Conservation (phyloP, 2,329 filamentous ascomycete genomes). For the Amauroascus verrucosus region DNA sequence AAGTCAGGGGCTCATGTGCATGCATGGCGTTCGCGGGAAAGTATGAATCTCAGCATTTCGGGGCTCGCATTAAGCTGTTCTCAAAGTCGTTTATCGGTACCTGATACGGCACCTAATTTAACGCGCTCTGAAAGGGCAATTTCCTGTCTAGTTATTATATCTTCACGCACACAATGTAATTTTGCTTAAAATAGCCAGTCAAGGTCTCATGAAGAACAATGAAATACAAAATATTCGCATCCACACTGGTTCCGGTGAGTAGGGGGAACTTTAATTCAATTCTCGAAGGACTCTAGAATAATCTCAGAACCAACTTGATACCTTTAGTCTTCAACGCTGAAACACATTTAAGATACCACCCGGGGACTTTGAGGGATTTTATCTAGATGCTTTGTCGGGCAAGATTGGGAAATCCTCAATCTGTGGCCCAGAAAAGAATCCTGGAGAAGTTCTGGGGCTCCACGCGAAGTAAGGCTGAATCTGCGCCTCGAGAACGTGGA, state of each 20-base stretch:
- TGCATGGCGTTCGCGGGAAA: too few relatives aligned
- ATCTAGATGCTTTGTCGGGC: too few relatives aligned
- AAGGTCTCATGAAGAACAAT: background rate
- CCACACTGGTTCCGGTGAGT: background rate
- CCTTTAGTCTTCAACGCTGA: background rate
- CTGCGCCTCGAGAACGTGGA: background rate
- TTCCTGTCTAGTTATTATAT: too few relatives aligned
- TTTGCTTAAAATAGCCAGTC: too few relatives aligned
- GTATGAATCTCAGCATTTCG: too few relatives aligned
- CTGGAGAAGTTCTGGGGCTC: conserved; percentile 1
- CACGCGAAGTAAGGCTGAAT: conserved; percentile 1
- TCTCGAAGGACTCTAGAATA: background rate
- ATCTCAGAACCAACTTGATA: background rate
- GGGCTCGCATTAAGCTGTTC: too few relatives aligned
- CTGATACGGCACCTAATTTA: background rate
- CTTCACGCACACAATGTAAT: too few relatives aligned
- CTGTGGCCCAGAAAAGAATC: background rate
- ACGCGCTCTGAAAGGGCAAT: too few relatives aligned
- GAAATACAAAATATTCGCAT: too few relatives aligned
- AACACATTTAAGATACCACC: background rate
- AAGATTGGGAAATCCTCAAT: background rate
- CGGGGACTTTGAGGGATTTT: background rate
- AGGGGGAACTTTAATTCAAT: background rate
- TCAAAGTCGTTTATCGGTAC: background rate
- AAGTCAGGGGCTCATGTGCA: too few relatives aligned